A percentile compares a stretch with the other conserved stretches of the same genome.
Evolutionary conservation across 164 flowering plant species (phyloP).

Genomic region (Paratinospora sagittata): DNA sequence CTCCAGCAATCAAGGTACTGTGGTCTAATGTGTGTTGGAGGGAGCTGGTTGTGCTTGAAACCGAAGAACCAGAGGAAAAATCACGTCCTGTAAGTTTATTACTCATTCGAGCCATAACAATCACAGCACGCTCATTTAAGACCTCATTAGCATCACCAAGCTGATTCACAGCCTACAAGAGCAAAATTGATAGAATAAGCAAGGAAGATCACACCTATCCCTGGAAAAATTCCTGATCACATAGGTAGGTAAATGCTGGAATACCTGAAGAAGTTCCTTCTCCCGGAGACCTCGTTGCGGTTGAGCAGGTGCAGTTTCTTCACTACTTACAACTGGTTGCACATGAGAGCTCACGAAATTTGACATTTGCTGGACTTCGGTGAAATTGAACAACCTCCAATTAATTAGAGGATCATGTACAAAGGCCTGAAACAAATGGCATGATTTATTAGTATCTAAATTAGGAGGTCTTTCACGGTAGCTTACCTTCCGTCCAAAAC

Average conservation of each 20-base stretch:
- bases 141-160: conserved; percentile 99
- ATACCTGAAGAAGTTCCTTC: conserved; percentile 92
- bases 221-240: background rate
- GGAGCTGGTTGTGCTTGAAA: conserved; percentile 33
- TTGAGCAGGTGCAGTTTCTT: conserved; percentile 63
- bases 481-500: background rate
- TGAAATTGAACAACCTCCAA: conserved; percentile 96
- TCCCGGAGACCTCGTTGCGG: conserved; percentile 89
- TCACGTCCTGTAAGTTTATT: conserved; percentile 96
- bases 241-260: background rate
- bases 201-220: background rate
- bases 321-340: conserved; percentile 60
- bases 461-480: background rate
- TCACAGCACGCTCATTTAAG: conserved; percentile 88
- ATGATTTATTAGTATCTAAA: conserved; percentile 1
- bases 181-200: conserved; percentile 6
- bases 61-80: conserved; percentile 50
- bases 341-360: conserved; percentile 46
- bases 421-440: conserved; percentile 67
- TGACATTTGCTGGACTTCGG: conserved; percentile 86
- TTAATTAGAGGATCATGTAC: conserved; percentile 98
- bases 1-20: conserved; percentile 51
- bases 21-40: conserved; percentile 60
- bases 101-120: conserved; percentile 97
- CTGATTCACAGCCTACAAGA: conserved; percentile 83